A percentile compares a stretch with the other conserved stretches of the same genome.
These are phyloP conservation scores for Raphanus hybrid DNA, from an alignment of 441 rosid genomes.

Conservation along the genomic window DNA sequence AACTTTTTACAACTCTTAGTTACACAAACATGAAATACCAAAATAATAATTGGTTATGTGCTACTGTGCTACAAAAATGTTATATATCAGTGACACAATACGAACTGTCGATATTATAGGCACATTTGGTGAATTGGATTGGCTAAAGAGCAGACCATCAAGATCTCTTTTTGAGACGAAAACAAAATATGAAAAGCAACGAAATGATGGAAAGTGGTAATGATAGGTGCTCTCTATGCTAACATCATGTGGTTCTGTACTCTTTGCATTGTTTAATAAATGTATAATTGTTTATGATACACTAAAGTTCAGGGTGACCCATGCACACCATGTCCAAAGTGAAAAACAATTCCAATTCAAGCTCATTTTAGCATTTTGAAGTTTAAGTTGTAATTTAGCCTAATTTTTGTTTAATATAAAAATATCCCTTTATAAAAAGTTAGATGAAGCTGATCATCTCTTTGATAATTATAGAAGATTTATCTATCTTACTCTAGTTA, in stretches of 20 bases:
- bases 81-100: background rate
- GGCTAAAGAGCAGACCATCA: conserved; percentile 19
- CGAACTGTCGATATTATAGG: background rate
- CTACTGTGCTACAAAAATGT: background rate
- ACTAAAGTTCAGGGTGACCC: background rate
- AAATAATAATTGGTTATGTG: background rate
- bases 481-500: background rate
- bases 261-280: background rate
- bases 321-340: background rate
- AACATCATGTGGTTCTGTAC: conserved; percentile 36
- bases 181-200: conserved; percentile 19
- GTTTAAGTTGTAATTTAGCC: background rate
- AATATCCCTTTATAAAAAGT: background rate
- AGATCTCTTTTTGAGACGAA: conserved; percentile 11
- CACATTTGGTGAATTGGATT: conserved; percentile 12
- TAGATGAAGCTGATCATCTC: background rate
- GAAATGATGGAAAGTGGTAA: conserved; percentile 32
- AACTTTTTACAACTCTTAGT: background rate
- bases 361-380: background rate
- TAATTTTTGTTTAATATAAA: background rate
- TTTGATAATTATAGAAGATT: background rate
- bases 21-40: background rate
- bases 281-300: background rate
- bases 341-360: background rate
- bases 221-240: conserved; percentile 6